Evolutionary conservation across 2,329 filamentous ascomycete species (phyloP), one percentile per base, ranked within the genome.

Genomic region (Pseudodiploospora longispora): DNA sequence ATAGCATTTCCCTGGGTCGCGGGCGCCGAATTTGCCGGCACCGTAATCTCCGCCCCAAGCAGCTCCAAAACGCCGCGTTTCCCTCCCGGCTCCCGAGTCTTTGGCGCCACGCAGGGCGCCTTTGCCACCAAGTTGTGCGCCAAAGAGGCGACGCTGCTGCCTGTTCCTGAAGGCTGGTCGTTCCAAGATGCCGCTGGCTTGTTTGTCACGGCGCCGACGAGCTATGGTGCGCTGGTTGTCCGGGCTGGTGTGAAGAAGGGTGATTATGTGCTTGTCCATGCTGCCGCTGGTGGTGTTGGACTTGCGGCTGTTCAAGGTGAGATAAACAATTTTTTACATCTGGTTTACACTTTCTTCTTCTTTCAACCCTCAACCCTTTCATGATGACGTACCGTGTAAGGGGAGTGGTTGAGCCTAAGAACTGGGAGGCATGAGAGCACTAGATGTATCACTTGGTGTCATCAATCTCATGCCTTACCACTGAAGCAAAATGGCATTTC

Each of bases 121-220:
- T 97, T 91, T 64, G 87, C 89, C 2, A 88, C 85, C 2, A 80
- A 83, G 53, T 73, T 91, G 36, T 74, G 78, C 36, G 83, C 82
- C 0, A 63, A 64, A 1, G 90, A 95, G 64, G 64, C 71, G 4
- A 64, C 74, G 1, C 70, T 97, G 34, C 76, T 85, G 45, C 82
- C 85, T 3, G 76, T 96, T 2, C 91, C 91, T 0, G 62, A 75
- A 8, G 85, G 85, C 4, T 96, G 90, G 91, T 82, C 78, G 40
- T 91, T 86, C 65, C 75, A 80, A 43, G 87, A 95, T 56, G 88
- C 89, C 0, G 88, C 90, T 0, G 91, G 91, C 0, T 66, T 97
- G 37, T 95, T 95, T 62, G 85, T 97, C 31, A 96, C 93, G 0
- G 89, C 86, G 41, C 90, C 91, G 0, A 97, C 93, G 1, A 86